Conservation (phyloP, 768 basidiomycete species). For the Rhodotorula sphaerocarpa region DNA sequence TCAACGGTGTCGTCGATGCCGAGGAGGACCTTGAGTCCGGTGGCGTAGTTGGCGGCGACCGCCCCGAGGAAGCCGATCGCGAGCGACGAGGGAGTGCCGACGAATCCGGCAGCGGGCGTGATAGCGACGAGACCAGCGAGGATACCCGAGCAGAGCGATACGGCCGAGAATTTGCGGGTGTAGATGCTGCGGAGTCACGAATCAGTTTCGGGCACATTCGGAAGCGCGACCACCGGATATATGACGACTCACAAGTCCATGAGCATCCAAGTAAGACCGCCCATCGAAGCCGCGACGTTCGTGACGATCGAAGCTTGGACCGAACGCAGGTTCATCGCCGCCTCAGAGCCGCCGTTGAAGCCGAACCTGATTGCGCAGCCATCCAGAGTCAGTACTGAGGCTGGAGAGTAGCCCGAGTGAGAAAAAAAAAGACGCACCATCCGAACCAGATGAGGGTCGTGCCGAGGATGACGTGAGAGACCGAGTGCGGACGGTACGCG, state of each 20-base stretch:
- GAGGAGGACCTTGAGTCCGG: constrained; percentile 48
- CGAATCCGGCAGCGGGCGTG: constrained; percentile 66
- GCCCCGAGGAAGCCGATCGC: constrained; percentile 68
- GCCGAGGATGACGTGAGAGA: constrained; percentile 84
- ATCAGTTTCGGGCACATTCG: background rate
- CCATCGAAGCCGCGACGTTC: constrained; percentile 70
- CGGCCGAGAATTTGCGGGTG: constrained; percentile 64
- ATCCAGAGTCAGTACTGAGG: constrained; percentile 53
- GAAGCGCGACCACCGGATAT: background rate
- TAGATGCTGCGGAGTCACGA: constrained; percentile 13
- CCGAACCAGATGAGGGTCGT: constrained; percentile 82
- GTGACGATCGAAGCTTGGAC: constrained; percentile 80
- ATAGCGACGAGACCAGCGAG: constrained; percentile 59
- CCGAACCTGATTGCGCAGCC: constrained; percentile 70
- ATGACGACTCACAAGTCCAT: constrained; percentile 24
- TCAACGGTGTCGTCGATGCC: constrained; percentile 72
- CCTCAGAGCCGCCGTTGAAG: constrained; percentile 73
- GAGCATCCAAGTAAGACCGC: constrained; percentile 60
- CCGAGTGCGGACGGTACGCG: constrained; percentile 44
- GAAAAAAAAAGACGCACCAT: constrained; percentile 1
- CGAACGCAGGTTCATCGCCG: constrained; percentile 78
- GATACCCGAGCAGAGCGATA: constrained; percentile 84
- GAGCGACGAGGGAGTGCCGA: constrained; percentile 68
- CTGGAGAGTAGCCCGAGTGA: background rate
- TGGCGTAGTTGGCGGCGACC: constrained; percentile 63